phyloP scores from a whole-genome alignment of 495 filamentous ascomycete genomes.

The Tetracladium setigerum region DNA sequence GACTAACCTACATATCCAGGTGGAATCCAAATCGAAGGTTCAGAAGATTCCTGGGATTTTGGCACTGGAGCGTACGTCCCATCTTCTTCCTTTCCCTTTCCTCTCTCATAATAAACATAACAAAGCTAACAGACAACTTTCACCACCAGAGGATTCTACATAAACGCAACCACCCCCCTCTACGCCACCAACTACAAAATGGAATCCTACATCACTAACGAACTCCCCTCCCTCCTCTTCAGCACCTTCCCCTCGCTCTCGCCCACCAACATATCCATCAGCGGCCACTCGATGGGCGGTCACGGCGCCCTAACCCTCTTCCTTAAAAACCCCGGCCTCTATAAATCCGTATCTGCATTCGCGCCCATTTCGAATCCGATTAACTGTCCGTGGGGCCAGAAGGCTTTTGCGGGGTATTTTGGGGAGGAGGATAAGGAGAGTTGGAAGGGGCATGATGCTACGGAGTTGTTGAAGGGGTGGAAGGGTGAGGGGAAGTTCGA shows the following conservation, averaged over 20 bases:
- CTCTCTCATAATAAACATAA: too few species aligned
- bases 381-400: constrained; percentile 87
- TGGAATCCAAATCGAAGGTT: constrained; percentile 68
- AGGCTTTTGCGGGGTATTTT: constrained; percentile 89
- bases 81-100: too few species aligned
- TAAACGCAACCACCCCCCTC: constrained; percentile 74
- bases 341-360: constrained; percentile 81
- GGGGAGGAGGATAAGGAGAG: constrained; percentile 59
- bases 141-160: constrained; percentile 62
- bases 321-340: constrained; percentile 82
- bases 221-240: constrained; percentile 75
- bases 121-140: too few species aligned
- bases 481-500: constrained; percentile 52
- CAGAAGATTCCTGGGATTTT: constrained; percentile 84
- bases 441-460: constrained; percentile 90
- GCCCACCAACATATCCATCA: constrained; percentile 61
- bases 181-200: constrained; percentile 77
- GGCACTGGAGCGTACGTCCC: constrained; percentile 57
- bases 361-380: constrained; percentile 87
- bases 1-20: constrained; percentile 20
- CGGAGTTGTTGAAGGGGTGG: constrained; percentile 75
- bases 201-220: constrained; percentile 80
- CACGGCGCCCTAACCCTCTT: constrained; percentile 91
- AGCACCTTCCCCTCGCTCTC: constrained; percentile 60
- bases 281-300: constrained; percentile 93